Evolutionary conservation across 805 yeast genomes (phyloP).

Genomic region (Candida railenensis): DNA sequence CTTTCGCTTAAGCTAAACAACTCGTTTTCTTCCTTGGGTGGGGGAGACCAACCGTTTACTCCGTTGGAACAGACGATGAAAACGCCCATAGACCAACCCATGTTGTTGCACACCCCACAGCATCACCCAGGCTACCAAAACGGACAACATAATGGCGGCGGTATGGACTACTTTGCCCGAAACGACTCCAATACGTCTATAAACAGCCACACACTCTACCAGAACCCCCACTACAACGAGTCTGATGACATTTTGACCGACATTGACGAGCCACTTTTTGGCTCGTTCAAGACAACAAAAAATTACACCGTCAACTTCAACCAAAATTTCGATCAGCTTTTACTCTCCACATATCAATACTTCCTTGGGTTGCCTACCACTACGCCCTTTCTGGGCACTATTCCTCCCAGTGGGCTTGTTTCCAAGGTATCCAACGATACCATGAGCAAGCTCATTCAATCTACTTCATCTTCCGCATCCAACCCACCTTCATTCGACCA

Average conservation of each 20-base stretch:
- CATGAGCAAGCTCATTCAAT: constrained; percentile 23
- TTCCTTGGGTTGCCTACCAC: constrained; percentile 42
- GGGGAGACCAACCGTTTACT: constrained; percentile 34
- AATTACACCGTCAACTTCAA: constrained; percentile 37
- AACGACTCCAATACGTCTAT: constrained; percentile 1
- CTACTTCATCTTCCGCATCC: constrained; percentile 12
- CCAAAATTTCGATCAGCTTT: constrained; percentile 34
- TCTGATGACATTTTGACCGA: constrained; percentile 44
- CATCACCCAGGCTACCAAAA: constrained; percentile 7
- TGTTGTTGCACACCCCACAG: constrained; percentile 4
- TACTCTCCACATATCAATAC: constrained; percentile 32
- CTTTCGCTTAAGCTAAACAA: constrained; percentile 35
- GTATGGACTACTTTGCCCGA: constrained; percentile 1
- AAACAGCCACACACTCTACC: constrained; percentile 20
- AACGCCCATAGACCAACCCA: constrained; percentile 37
- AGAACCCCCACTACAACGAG: constrained; percentile 35
- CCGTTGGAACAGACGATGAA: constrained; percentile 44
- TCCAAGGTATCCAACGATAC: constrained; percentile 45
- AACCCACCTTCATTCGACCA: constrained; percentile 27
- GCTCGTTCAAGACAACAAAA: constrained; percentile 18
- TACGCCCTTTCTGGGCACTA: constrained; percentile 41
- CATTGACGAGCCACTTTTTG: constrained; percentile 27
- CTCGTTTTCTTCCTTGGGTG: constrained; percentile 21
- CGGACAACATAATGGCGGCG: background rate
- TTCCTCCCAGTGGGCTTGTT: constrained; percentile 46